These are phyloP conservation scores for Neostapfia colusana DNA, from an alignment of 176 grass and related monocot genomes.

Conservation along the genomic window DNA sequence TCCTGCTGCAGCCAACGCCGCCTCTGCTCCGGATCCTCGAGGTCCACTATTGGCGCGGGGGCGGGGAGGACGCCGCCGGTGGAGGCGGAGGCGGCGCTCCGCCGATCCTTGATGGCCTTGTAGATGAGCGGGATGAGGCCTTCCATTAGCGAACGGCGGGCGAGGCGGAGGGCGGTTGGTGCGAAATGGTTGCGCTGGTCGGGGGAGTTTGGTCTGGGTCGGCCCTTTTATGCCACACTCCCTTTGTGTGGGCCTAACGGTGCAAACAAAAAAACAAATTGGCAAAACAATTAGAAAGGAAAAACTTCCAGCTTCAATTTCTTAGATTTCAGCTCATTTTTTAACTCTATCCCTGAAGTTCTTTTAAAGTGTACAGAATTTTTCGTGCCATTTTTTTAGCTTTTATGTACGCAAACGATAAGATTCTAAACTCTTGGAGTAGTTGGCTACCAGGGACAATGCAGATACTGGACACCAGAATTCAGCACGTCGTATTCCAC, in stretches of 20 bases:
- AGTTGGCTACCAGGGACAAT: too few species aligned
- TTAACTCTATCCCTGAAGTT: too few species aligned
- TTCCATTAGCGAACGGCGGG: slow-evolving; percentile 31
- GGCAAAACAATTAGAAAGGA: not conserved
- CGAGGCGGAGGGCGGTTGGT: slow-evolving; percentile 5
- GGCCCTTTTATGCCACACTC: slow-evolving; percentile 9
- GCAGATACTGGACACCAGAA: not conserved
- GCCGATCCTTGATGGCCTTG: slow-evolving; percentile 58
- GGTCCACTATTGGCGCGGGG: slow-evolving; percentile 27
- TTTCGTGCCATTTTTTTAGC: too few species aligned
- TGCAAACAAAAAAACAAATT: too few species aligned
- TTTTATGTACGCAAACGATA: too few species aligned
- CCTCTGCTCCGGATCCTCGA: slow-evolving; percentile 51
- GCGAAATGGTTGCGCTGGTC: slow-evolving; percentile 10
- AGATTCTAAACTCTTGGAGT: too few species aligned
- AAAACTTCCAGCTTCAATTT: not conserved
- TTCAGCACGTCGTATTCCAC: too few species aligned
- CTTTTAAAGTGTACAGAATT: too few species aligned
- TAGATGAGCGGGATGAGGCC: slow-evolving; percentile 62
- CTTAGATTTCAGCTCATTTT: not conserved
- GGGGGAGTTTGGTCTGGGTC: not conserved
- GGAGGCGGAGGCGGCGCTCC: not conserved
- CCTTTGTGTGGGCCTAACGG: not conserved
- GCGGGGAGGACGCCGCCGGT: not conserved
- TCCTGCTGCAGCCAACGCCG: slow-evolving; percentile 44